phyloP scores from a whole-genome alignment of 2,329 filamentous ascomycete genomes.

The Claviceps fusiformis region DNA sequence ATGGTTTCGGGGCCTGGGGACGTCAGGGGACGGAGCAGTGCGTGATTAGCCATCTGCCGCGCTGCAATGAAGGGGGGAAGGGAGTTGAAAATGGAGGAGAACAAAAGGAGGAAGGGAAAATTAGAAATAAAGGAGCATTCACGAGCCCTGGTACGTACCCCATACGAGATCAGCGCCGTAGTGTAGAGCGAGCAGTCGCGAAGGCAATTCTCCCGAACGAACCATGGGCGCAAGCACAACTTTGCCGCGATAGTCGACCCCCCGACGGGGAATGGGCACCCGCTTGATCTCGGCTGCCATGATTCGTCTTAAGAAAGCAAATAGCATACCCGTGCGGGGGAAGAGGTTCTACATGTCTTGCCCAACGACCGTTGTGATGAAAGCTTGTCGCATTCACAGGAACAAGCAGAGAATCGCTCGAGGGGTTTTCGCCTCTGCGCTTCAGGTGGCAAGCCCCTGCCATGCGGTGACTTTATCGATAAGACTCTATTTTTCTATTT shows the following conservation, averaged over 20 bases:
- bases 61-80: neutral
- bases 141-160: conserved; percentile 38
- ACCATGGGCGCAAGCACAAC: conserved; percentile 96
- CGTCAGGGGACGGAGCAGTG: no score
- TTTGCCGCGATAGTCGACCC: conserved; percentile 88
- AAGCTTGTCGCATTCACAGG: neutral
- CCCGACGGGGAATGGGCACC: conserved; percentile 74
- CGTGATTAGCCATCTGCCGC: neutral
- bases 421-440: neutral
- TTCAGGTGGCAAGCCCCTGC: neutral
- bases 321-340: conserved; percentile 17
- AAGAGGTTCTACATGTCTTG: conserved; percentile 8
- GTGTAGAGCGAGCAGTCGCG: conserved; percentile 73
- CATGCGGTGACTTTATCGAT: neutral
- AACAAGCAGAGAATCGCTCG: neutral
- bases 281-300: conserved; percentile 49
- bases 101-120: neutral
- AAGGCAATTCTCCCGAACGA: conserved; percentile 88
- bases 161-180: conserved; percentile 96
- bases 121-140: no score
- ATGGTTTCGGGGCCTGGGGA: conserved; percentile 77
- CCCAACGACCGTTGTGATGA: neutral
- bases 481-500: neutral
- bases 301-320: conserved; percentile 27
- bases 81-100: neutral